phyloP scores from a whole-genome alignment of 192 early-diverging fungal genomes.

The Mortierella alpina region DNA sequence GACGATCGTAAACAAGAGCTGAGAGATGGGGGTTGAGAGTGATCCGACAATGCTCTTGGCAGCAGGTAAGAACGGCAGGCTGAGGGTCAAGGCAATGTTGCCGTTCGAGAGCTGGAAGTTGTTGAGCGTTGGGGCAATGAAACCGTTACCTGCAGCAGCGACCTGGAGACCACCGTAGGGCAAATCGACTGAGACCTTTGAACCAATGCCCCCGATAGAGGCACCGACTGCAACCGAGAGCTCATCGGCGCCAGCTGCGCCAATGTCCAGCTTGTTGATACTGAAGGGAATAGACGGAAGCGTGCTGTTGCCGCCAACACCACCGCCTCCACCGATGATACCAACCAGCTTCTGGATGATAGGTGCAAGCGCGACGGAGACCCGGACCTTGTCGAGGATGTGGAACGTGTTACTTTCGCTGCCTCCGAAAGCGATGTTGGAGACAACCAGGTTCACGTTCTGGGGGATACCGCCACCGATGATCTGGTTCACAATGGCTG shows the following conservation, averaged over 20 bases:
- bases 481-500: slow-evolving; percentile 46
- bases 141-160: slow-evolving; percentile 17
- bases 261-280: slow-evolving; percentile 34
- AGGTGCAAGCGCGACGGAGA: slow-evolving; percentile 43
- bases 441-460: slow-evolving; percentile 47
- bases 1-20: slow-evolving; percentile 31
- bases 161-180: slow-evolving; percentile 30
- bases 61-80: slow-evolving; percentile 33
- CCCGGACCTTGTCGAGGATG: slow-evolving; percentile 32
- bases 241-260: slow-evolving; percentile 36
- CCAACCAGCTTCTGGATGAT: slow-evolving; percentile 37
- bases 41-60: slow-evolving; percentile 21
- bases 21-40: slow-evolving; percentile 25
- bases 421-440: slow-evolving; percentile 48
- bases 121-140: slow-evolving; percentile 34
- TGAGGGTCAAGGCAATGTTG: slow-evolving; percentile 29
- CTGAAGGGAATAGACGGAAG: slow-evolving; percentile 18
- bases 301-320: slow-evolving; percentile 10
- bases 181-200: slow-evolving; percentile 46
- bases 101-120: slow-evolving; percentile 47
- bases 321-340: slow-evolving; percentile 4
- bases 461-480: slow-evolving; percentile 32
- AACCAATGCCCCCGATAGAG: slow-evolving; percentile 42
- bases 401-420: slow-evolving; percentile 27
- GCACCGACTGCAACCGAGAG: slow-evolving; percentile 32